Base-by-base conservation (phyloP, 1,284 basidiomycete genomes). In the Mycosarcoma mackinlayi region DNA sequence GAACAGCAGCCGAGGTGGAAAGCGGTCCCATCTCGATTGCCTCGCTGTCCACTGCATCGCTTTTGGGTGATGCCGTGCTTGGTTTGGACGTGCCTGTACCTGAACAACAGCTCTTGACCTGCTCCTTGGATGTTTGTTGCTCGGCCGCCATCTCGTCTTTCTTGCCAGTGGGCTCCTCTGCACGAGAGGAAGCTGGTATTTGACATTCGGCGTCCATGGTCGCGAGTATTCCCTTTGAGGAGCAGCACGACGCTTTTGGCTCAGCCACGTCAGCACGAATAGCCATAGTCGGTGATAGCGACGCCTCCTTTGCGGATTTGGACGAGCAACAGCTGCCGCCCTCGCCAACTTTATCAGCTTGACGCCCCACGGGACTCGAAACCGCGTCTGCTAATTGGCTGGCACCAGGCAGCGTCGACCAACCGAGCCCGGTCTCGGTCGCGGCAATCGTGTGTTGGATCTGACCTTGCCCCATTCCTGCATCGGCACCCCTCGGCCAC, bases 381-480 rank as follows among this genome's bases (percentile, higher is more conserved):
- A 44, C 8, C 2, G 61, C 27, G 6, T 46, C 50, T 0, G 40
- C 30, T 7, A 54, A 18, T 2, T 51, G 45, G 18, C 25, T 45
- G 5, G 41, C 58, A 2, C 28, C 51, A 2, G 67, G 61, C 23
- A 70, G 25, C 3, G 67, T 70, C 16, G 67, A 70, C 67, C 67
- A 70, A 0, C 67, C 67, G 14, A 70, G 34, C 8, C 67, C 67
- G 4, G 55, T 62, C 41, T 70, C 67, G 24, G 57, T 52, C 4
- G 67, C 67, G 3, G 67, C 67, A 21, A 59, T n/a, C 3, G 61
- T 39, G 23, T 70, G 61, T n/a, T 67, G 69, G 19, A 72, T 66
- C 45, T 72, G 69, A 21, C 69, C 69, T 28, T 72, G 69, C 5
- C 69, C 69, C 71, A 74, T 74, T 1, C 71, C 71, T 6, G 59